These are phyloP conservation scores for Cucurbita maxima DNA, from an alignment of 306 rosid genomes.

Conservation along the genomic window DNA sequence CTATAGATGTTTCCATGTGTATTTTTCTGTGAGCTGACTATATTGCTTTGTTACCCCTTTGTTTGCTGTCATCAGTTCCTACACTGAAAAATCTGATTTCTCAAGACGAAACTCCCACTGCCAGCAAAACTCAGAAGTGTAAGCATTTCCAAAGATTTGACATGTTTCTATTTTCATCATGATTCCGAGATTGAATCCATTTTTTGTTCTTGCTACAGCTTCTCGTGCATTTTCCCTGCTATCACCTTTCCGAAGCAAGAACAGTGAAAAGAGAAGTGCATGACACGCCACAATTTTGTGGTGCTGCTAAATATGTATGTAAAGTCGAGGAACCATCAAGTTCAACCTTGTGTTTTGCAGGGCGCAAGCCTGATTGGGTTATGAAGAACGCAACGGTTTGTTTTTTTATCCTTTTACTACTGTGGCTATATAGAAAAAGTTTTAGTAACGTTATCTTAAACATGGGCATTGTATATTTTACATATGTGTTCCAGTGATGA, in stretches of 20 bases:
- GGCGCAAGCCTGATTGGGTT: neutral
- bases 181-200: conserved; percentile 5
- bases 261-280: conserved; percentile 54
- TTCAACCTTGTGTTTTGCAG: neutral
- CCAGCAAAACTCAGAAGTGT: conserved; percentile 58
- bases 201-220: conserved; percentile 31
- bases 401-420: neutral
- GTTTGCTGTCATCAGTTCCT: conserved; percentile 34
- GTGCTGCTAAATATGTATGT: neutral
- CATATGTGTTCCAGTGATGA: conserved; percentile 19
- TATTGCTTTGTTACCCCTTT: neutral
- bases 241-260: conserved; percentile 89
- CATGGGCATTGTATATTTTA: conserved; percentile 7
- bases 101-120: conserved; percentile 63
- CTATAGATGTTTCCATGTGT: neutral
- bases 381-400: neutral
- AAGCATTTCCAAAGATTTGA: conserved; percentile 21
- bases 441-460: conserved; percentile 2
- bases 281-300: conserved; percentile 12
- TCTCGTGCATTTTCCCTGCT: conserved; percentile 81
- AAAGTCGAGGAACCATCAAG: conserved; percentile 6
- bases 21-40: neutral
- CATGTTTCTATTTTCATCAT: conserved; percentile 3
- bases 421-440: neutral
- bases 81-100: conserved; percentile 81